Conservation (phyloP, 306 rosid species). For the Lithocarpus polystachyus region DNA sequence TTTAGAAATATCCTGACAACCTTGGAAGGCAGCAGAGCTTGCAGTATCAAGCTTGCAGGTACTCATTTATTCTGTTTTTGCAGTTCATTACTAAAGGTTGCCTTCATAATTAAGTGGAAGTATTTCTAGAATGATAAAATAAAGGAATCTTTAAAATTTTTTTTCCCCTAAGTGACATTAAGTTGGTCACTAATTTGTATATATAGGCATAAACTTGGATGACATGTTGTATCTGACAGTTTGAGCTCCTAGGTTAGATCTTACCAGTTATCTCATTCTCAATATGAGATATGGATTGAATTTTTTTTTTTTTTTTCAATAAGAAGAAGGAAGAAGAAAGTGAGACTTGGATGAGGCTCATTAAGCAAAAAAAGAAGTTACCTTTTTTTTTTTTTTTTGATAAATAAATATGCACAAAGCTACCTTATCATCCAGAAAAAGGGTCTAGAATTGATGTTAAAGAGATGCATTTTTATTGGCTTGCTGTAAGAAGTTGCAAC, state of each 20-base stretch:
- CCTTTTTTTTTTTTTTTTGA: not conserved
- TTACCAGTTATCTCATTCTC: not conserved
- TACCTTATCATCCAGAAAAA: not conserved
- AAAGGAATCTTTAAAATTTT: too few species aligned
- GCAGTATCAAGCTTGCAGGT: slow-evolving; percentile 91
- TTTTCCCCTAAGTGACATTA: too few species aligned
- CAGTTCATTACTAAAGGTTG: not conserved
- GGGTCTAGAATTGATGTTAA: not conserved
- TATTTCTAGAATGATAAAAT: not conserved
- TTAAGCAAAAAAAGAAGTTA: not conserved
- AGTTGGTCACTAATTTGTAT: not conserved
- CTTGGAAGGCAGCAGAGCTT: slow-evolving; percentile 80
- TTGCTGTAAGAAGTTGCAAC: not conserved
- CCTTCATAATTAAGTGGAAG: not conserved
- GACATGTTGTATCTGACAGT: not conserved
- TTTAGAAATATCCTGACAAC: slow-evolving; percentile 70
- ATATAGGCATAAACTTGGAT: not conserved
- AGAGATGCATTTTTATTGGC: not conserved
- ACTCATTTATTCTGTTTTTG: slow-evolving; percentile 8
- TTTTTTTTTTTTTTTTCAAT: not conserved
- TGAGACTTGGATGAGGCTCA: not conserved
- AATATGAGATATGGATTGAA: not conserved
- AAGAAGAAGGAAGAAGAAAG: not conserved
- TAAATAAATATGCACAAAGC: not conserved
- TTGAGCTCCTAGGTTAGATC: not conserved